Percentiles rank a stretch among this genome's conserved stretches.
Conservation (phyloP, 1,139 yeast species). For the Candida dubliniensis region DNA sequence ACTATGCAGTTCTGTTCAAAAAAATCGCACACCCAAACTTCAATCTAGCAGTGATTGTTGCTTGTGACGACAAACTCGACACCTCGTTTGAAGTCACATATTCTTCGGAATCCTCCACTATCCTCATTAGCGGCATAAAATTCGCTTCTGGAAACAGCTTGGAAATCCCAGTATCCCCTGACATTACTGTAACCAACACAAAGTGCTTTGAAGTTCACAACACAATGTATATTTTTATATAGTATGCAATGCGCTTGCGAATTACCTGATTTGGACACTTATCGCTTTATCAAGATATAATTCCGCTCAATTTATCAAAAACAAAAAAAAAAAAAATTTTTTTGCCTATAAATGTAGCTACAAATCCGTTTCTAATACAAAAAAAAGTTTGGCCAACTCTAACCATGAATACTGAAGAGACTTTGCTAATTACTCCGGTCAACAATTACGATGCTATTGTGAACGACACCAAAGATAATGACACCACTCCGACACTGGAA, state of each 20-base stretch:
- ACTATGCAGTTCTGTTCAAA: conserved; percentile 4
- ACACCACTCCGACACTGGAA: conserved; percentile 20
- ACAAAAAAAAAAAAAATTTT: neutral
- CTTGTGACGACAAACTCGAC: conserved; percentile 1
- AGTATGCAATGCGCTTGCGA: neutral
- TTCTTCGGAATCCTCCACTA: conserved; percentile 2
- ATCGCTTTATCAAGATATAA: neutral
- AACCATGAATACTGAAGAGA: conserved; percentile 32
- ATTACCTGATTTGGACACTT: too few relatives aligned
- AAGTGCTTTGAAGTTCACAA: conserved; percentile 3
- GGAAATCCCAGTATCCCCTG: conserved; percentile 9
- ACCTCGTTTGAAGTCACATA: conserved; percentile 3
- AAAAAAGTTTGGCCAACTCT: neutral
- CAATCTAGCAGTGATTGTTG: conserved; percentile 5
- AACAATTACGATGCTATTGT: conserved; percentile 20
- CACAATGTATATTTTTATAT: conserved; percentile 5
- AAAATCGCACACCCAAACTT: conserved; percentile 3
- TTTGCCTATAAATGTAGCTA: too few relatives aligned
- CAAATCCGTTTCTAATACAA: neutral
- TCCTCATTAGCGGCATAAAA: neutral
- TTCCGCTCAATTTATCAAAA: conserved; percentile 1
- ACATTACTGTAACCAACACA: neutral
- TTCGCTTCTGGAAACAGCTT: conserved; percentile 4
- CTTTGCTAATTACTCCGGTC: conserved; percentile 28
- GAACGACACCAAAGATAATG: conserved; percentile 11